Conservation (phyloP, 2,329 filamentous ascomycete genomes). For the Penicillium sp. region DNA sequence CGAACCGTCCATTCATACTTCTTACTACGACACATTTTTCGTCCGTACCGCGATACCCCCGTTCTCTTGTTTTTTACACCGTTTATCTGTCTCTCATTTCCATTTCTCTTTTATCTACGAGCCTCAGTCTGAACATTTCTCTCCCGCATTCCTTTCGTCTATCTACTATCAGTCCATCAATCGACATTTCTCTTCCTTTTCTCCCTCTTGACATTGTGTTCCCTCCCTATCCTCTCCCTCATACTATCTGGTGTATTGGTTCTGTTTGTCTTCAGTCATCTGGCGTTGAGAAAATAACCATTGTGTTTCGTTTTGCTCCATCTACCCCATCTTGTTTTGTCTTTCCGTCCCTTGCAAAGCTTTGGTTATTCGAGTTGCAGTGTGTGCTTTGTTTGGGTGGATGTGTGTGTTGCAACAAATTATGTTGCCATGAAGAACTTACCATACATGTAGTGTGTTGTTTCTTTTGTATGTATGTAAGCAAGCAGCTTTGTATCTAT, state of each 20-base stretch:
- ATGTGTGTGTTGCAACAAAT: not conserved
- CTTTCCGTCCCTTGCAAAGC: not conserved
- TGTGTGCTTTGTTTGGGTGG: not conserved
- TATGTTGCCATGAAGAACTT: not conserved
- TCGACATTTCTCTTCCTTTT: not conserved
- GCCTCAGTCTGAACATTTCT: slow-evolving; percentile 1
- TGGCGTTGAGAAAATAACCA: not conserved
- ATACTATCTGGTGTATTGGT: not conserved
- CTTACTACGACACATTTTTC: not conserved
- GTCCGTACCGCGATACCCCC: not conserved
- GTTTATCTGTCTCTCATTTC: not conserved
- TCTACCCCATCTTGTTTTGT: not conserved
- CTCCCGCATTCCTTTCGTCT: slow-evolving; percentile 16
- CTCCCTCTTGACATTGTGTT: not conserved
- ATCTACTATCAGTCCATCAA: not conserved
- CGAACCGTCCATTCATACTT: not conserved
- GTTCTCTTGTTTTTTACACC: not conserved
- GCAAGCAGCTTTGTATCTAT: not conserved
- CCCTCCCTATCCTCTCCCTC: not conserved
- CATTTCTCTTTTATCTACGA: not conserved
- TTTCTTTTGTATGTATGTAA: slow-evolving; percentile 9
- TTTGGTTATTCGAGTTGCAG: not conserved
- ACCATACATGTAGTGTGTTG: slow-evolving; percentile 1
- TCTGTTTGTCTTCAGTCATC: not conserved
- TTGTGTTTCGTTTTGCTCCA: not conserved